phyloP scores from a whole-genome alignment of 2,329 filamentous ascomycete genomes.

The Colletotrichum orchidophilum region DNA sequence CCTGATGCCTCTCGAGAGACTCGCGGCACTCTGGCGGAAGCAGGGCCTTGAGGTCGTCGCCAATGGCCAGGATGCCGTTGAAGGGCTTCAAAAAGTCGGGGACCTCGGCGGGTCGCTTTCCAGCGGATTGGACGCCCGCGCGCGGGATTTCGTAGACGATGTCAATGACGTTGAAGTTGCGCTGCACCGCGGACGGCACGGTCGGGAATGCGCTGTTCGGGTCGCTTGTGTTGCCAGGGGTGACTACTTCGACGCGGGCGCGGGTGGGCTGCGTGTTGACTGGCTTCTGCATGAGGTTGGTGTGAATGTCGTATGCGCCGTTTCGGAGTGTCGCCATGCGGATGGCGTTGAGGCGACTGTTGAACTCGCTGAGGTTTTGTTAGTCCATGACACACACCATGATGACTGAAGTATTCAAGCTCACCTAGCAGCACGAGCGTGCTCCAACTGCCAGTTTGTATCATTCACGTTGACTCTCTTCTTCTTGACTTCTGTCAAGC shows the following conservation, averaged over 20 bases:
- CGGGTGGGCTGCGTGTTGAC: constrained; percentile 89
- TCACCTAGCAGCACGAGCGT: constrained; percentile 90
- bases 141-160: constrained; percentile 62
- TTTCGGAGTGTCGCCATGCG: constrained; percentile 72
- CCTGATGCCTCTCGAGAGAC: constrained; percentile 75
- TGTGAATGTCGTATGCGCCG: constrained; percentile 93
- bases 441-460: constrained; percentile 96
- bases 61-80: constrained; percentile 69
- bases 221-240: constrained; percentile 43
- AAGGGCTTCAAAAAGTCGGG: constrained; percentile 61
- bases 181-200: constrained; percentile 58
- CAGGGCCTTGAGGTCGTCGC: constrained; percentile 71
- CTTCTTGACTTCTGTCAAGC: constrained; percentile 85
- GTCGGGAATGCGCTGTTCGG: constrained; percentile 53
- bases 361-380: constrained; percentile 74
- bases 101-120: constrained; percentile 45
- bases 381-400: constrained; percentile 30
- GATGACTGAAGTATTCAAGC: constrained; percentile 36
- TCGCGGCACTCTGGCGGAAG: constrained; percentile 76
- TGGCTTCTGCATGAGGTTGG: constrained; percentile 90
- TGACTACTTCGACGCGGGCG: constrained; percentile 80
- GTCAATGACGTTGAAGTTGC: constrained; percentile 67
- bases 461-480: constrained; percentile 89
- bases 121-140: constrained; percentile 54
- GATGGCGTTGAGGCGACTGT: constrained; percentile 74